phyloP scores from a whole-genome alignment of 345 rosid species.

The Euphorbia pulcherrima region DNA sequence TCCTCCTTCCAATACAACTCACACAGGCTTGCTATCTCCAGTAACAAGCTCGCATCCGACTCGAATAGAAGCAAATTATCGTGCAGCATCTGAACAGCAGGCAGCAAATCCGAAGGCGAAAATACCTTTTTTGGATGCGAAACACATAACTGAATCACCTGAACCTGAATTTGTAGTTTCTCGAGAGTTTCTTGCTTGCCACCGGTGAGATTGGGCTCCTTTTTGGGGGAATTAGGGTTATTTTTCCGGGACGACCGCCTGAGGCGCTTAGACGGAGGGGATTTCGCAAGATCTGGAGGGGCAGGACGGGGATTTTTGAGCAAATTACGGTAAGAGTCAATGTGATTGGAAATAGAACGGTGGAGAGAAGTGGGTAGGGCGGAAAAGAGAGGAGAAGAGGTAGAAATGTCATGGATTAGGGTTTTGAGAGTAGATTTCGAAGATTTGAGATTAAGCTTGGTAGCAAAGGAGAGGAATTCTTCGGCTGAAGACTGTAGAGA shows the following conservation, averaged over 20 bases:
- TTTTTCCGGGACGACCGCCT: conserved; percentile 34
- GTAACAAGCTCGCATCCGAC: conserved; percentile 51
- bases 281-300: conserved; percentile 20
- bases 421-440: conserved; percentile 61
- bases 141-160: conserved; percentile 43
- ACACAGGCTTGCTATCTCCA: conserved; percentile 61
- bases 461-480: conserved; percentile 58
- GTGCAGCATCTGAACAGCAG: conserved; percentile 57
- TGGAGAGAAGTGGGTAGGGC: conserved; percentile 55
- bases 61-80: conserved; percentile 64
- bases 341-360: conserved; percentile 39
- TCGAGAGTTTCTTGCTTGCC: conserved; percentile 19
- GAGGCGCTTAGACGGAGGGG: conserved; percentile 53
- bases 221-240: background rate
- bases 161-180: conserved; percentile 44
- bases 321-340: conserved; percentile 33
- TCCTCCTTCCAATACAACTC: conserved; percentile 85
- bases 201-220: background rate
- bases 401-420: conserved; percentile 47
- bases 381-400: conserved; percentile 50
- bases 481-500: conserved; percentile 64
- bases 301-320: conserved; percentile 7
- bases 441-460: conserved; percentile 45
- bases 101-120: conserved; percentile 43
- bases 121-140: conserved; percentile 50